A percentile compares a stretch with the other conserved stretches of the same genome.
phyloP scores from a whole-genome alignment of 495 filamentous ascomycete species.

The Recurvomyces mirabilis region DNA sequence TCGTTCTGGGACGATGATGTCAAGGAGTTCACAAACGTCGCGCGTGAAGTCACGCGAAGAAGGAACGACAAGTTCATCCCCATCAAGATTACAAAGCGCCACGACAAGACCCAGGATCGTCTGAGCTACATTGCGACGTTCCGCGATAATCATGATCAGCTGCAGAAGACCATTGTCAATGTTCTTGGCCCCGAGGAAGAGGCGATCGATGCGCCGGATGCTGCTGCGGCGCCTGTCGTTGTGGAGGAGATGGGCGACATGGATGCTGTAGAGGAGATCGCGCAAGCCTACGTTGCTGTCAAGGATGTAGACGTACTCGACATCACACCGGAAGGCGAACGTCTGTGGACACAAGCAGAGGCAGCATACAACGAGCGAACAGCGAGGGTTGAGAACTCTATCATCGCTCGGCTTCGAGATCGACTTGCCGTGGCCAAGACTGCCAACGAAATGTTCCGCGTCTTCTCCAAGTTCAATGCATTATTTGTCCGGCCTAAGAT shows the following conservation, averaged over 20 bases:
- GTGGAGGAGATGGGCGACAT: slow-evolving; percentile 94
- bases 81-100: slow-evolving; percentile 81
- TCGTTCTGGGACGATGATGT: slow-evolving; percentile 85
- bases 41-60: slow-evolving; percentile 80
- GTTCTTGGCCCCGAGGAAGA: slow-evolving; percentile 64
- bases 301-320: slow-evolving; percentile 93
- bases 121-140: slow-evolving; percentile 89
- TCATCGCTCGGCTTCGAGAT: slow-evolving; percentile 88
- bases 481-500: slow-evolving; percentile 97
- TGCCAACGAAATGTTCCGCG: slow-evolving; percentile 98
- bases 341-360: slow-evolving; percentile 83
- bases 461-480: slow-evolving; percentile 99
- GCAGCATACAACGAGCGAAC: slow-evolving; percentile 94
- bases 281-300: slow-evolving; percentile 82
- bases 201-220: slow-evolving; percentile 19
- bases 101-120: slow-evolving; percentile 75
- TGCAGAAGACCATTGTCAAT: slow-evolving; percentile 89
- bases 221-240: slow-evolving; percentile 51
- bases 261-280: slow-evolving; percentile 94
- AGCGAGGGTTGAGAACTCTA: slow-evolving; percentile 93
- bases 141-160: slow-evolving; percentile 89
- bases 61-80: slow-evolving; percentile 95
- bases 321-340: slow-evolving; percentile 76
- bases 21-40: slow-evolving; percentile 95
- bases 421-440: slow-evolving; percentile 88